phyloP scores from a whole-genome alignment of 768 basidiomycete genomes.

The Austroboletus festivus region DNA sequence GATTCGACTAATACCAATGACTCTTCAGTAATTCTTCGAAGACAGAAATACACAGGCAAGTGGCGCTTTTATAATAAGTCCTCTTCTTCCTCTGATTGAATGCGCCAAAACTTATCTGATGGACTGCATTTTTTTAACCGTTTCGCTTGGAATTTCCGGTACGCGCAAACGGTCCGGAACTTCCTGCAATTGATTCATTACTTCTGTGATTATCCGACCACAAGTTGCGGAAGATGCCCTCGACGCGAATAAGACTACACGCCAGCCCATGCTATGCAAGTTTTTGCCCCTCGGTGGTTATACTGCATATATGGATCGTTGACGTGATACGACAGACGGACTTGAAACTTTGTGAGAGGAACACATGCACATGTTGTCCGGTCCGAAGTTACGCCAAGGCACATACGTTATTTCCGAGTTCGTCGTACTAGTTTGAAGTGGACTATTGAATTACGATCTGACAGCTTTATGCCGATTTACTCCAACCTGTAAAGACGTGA shows the following conservation, averaged over 20 bases:
- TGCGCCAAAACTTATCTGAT: not conserved
- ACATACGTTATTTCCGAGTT: not conserved
- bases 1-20: not conserved
- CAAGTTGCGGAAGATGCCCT: slow-evolving; percentile 15
- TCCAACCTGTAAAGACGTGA: too few relatives aligned
- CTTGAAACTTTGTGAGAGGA: slow-evolving; percentile 23
- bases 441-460: too few relatives aligned
- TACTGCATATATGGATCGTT: slow-evolving; percentile 11
- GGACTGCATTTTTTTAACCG: not conserved
- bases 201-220: slow-evolving; percentile 11
- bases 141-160: slow-evolving; percentile 9
- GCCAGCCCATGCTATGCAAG: slow-evolving; percentile 13
- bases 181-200: too few relatives aligned
- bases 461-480: too few relatives aligned
- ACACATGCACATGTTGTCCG: not conserved
- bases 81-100: not conserved
- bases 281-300: slow-evolving; percentile 13
- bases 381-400: slow-evolving; percentile 10
- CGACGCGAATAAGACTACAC: slow-evolving; percentile 6
- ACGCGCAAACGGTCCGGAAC: slow-evolving; percentile 24
- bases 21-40: not conserved
- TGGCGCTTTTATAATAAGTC: too few relatives aligned
- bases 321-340: slow-evolving; percentile 27
- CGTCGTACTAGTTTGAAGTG: not conserved
- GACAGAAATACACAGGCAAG: not conserved